Evolutionary conservation across 768 basidiomycete genomes (phyloP), one percentile per base, ranked within the genome.

Genomic region (Pleurotus salmoneostramineus): DNA sequence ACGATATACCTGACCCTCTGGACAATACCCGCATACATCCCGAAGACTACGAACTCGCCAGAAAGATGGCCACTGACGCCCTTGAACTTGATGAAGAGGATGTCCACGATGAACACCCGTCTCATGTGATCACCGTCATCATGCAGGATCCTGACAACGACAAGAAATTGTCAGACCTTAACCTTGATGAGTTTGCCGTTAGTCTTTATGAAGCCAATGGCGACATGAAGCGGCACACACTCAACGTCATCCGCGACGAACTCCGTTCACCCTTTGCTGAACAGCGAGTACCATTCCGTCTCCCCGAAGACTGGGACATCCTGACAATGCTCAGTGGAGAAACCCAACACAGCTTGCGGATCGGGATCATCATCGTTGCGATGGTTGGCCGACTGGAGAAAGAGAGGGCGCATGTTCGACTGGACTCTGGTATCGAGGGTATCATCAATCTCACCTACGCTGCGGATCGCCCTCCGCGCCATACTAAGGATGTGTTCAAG

Each of bases 21-120:
- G 97, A 99, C 67, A 87, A 87, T 66, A 98, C 95, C 37, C 91
- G 97, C 15, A 93, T 99, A 55, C 97, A 99, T 67, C 93, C 93
- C 5, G 93, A 96, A 69, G 97, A 99, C 72, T 99, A 98, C 67
- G 95, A 98, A 63, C 80, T 98, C 40, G 96, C 97, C 3, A 87
- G 93, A 36, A 98, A 98, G 77, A 97, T 99, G 95, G 96, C 96
- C 37, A 91, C 93, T 15, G 95, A 98, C 71, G 94, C 96, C 4
- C 81, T 98, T 11, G 97, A 98, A 67, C 81, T 93, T n/a, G 97
- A 99, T 63, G 95, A 96, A 65, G 97, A 98, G 70, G 97, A 99
- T 73, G 81, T 94, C 35, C 91, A 91, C 57, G 92, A 93, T 62
- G 86, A 91, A 65, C 91, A 96, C 68, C 91, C 95, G 31, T 98